Evolutionary conservation across 192 early-diverging fungal species (phyloP), one percentile per base, ranked within the genome.

Genomic region (Coemansia sp.): DNA sequence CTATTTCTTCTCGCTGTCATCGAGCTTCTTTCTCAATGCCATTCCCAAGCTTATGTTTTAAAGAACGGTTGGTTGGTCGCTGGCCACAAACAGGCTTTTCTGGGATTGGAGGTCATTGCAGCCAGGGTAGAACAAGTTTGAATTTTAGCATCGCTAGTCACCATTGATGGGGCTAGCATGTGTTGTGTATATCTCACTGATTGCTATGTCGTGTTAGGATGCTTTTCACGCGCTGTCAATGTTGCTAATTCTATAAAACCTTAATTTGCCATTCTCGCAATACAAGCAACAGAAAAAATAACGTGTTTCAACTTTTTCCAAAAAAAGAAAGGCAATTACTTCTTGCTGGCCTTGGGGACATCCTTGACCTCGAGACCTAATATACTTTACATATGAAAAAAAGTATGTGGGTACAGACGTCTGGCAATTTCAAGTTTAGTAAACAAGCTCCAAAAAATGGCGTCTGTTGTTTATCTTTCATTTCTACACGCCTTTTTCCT

Each of bases 11-110:
- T 30, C 28, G 16, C 55, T 31, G 12, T 19, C 76, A 31, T 62
- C 67, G 48, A 73, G 64, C 2, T 48, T 57, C 49, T 56, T 78
- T 58, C 76, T 65, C 62, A 82, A 49, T 12, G 71, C 61, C 21
- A 77, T n/a, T n/a, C n/a, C n/a, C n/a, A n/a, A n/a, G n/a, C n/a
- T n/a, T n/a, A n/a, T n/a, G n/a, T n/a, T n/a, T n/a, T n/a, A n/a
- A n/a, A n/a, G n/a, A n/a, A n/a, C n/a, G n/a, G n/a, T n/a, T n/a
- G n/a, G n/a, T n/a, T n/a, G n/a, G n/a, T n/a, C n/a, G n/a, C n/a
- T n/a, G n/a, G n/a, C n/a, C n/a, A n/a, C n/a, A n/a, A n/a, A n/a
- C n/a, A n/a, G n/a, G n/a, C n/a, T n/a, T n/a, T n/a, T n/a, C n/a
- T n/a, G n/a, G n/a, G n/a, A n/a, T n/a, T n/a, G n/a, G n/a, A n/a